Evolutionary conservation across 192 early-diverging fungal species (phyloP), one percentile per base, ranked within the genome.

Genomic region (Polychytrium aggregatum): DNA sequence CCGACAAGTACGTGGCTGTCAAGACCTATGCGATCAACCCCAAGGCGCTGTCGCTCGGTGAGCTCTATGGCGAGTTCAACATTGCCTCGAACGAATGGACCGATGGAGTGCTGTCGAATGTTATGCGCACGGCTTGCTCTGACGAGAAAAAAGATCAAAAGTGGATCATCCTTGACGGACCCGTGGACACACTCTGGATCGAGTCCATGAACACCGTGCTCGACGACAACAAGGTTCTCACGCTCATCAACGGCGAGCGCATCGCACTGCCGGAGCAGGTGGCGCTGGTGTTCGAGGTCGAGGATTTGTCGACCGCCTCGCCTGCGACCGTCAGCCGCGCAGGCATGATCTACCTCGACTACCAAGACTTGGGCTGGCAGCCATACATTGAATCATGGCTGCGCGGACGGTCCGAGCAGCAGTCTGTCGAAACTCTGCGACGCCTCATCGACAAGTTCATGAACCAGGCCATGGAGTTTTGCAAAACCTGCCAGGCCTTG

Each of bases 101-200:
- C 11, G 76, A 79, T 49, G 76, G 76, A 24, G 59, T 79, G 21
- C 48, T 79, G 16, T 74, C 71, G 4, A 71, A 46, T 43, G 63
- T 79, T 2, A 79, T 77, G 70, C 36, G 76, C 1, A 46, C 36
- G 7, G 63, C 69, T 9, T 74, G 71, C 46, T 46, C 69, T 0
- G 76, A 79, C 37, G 68, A 72, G 39, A 71, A 68, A 37, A 72
- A 71, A 14, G 76, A 79, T 41, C 68, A 72, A 49, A 79, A 79
- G 46, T 79, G 76, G 76, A 64, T 75, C 33, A 46, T 78, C n/a
- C 52, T 79, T 36, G 76, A 79, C 51, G 76, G 76, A 5, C 76
- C 76, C 2, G 76, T 79, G 13, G 76, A 79, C 33, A 75, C 76
- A 8, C 60, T 79, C 8, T 79, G 76, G 76, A 79, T 79, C 37